Evolutionary conservation across 192 early-diverging fungal genomes (phyloP).

Genomic region (Podila verticillata): DNA sequence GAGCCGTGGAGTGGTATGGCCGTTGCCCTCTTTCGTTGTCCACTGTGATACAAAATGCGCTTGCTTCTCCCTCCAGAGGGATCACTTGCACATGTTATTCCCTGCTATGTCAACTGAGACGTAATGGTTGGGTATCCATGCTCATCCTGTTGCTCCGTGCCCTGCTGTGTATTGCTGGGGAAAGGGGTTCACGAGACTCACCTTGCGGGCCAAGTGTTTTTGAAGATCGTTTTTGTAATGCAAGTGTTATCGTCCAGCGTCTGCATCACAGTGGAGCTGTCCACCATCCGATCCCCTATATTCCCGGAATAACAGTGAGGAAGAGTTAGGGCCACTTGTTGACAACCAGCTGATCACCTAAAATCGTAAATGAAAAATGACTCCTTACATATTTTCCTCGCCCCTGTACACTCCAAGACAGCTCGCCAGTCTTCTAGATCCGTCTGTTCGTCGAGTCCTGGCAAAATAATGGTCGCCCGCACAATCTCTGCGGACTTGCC

Average conservation of each 20-base stretch:
- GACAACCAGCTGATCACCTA: slow-evolving; percentile 2
- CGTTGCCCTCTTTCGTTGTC: too few relatives aligned
- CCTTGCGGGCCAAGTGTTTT: slow-evolving; percentile 53
- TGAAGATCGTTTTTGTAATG: slow-evolving; percentile 52
- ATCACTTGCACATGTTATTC: too few relatives aligned
- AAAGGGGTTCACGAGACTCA: slow-evolving; percentile 8
- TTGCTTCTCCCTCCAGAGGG: too few relatives aligned
- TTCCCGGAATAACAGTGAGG: neutral
- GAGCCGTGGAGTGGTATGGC: too few relatives aligned
- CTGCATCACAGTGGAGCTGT: slow-evolving; percentile 50
- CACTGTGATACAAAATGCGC: too few relatives aligned
- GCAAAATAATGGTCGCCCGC: slow-evolving; percentile 38
- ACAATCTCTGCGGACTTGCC: slow-evolving; percentile 55
- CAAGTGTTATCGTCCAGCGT: slow-evolving; percentile 49
- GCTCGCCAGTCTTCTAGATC: slow-evolving; percentile 54
- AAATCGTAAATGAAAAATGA: neutral
- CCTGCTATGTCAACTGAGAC: too few relatives aligned
- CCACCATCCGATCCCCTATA: slow-evolving; percentile 54
- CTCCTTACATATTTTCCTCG: slow-evolving; percentile 49
- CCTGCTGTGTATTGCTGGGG: too few relatives aligned
- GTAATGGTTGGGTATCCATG: too few relatives aligned
- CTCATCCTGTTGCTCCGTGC: too few relatives aligned
- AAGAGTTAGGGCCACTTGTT: slow-evolving; percentile 7
- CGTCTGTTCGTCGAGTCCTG: slow-evolving; percentile 51
- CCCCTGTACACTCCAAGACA: slow-evolving; percentile 48